A percentile compares a stretch with the other conserved stretches of the same genome.
These are phyloP conservation scores for Penicillium sp. DNA, from an alignment of 2,329 filamentous ascomycete species.

Conservation along the genomic window DNA sequence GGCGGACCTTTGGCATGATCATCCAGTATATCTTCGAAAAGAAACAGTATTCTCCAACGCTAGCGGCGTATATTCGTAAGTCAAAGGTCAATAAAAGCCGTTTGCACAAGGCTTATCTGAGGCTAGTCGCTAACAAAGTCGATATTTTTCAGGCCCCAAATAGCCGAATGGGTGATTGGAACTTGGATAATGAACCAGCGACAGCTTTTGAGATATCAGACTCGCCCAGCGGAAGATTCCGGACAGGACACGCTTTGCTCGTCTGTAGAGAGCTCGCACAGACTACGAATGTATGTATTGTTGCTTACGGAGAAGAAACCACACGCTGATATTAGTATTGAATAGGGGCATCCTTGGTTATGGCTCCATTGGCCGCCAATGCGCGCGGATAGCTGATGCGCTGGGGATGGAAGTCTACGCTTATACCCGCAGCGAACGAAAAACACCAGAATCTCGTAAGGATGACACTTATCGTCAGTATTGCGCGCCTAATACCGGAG, in stretches of 20 bases:
- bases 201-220: slow-evolving; percentile 1
- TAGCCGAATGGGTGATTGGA: neutral
- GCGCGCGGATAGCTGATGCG: slow-evolving; percentile 32
- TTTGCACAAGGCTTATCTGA: neutral
- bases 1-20: neutral
- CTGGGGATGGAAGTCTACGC: slow-evolving; percentile 72
- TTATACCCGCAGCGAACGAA: slow-evolving; percentile 64
- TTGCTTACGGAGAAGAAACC: neutral
- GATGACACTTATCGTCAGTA: neutral
- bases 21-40: neutral
- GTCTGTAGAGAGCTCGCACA: neutral
- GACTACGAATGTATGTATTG: neutral
- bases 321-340: neutral
- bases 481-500: neutral
- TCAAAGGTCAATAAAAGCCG: neutral
- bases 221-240: neutral
- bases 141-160: neutral
- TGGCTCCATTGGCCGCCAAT: slow-evolving; percentile 1
- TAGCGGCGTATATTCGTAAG: neutral
- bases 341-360: neutral
- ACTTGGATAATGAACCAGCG: neutral
- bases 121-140: neutral
- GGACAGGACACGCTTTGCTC: neutral
- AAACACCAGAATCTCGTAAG: slow-evolving; percentile 47
- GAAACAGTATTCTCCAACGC: neutral